These are phyloP conservation scores for Discostella pseudostelligera DNA, from an alignment of 108 stramenopile genomes.

Conservation along the genomic window DNA sequence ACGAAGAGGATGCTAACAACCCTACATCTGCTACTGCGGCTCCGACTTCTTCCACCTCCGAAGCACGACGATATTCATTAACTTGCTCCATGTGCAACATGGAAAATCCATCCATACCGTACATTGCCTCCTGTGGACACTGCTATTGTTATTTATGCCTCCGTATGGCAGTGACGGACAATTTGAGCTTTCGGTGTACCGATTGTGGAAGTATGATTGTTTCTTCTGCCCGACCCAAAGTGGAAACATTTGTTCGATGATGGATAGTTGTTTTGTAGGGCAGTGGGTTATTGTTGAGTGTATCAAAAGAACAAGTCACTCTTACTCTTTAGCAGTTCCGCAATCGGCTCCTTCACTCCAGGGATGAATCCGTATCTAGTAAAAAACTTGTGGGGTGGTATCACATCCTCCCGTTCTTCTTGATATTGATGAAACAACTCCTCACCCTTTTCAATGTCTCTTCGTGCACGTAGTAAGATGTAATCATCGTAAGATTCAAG, in stretches of 20 bases:
- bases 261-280: no score
- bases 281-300: no score
- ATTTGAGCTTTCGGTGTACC: slow-evolving; percentile 37
- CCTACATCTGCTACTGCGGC: neutral
- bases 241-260: neutral
- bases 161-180: slow-evolving; percentile 42
- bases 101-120: slow-evolving; percentile 41
- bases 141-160: slow-evolving; percentile 47
- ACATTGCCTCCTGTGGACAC: slow-evolving; percentile 47
- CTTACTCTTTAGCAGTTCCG: slow-evolving; percentile 55
- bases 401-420: slow-evolving; percentile 69
- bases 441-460: slow-evolving; percentile 47
- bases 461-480: slow-evolving; percentile 62
- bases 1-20: slow-evolving; percentile 22
- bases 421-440: slow-evolving; percentile 76
- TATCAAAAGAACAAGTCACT: slow-evolving; percentile 60
- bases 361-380: slow-evolving; percentile 81
- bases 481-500: slow-evolving; percentile 54
- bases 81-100: slow-evolving; percentile 34
- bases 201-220: slow-evolving; percentile 25
- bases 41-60: neutral
- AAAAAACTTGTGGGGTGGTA: slow-evolving; percentile 77
- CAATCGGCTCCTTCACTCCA: slow-evolving; percentile 59
- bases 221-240: slow-evolving; percentile 15
- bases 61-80: slow-evolving; percentile 3